Conservation (phyloP, 2,329 filamentous ascomycete genomes). For the Davidsoniella australis region DNA sequence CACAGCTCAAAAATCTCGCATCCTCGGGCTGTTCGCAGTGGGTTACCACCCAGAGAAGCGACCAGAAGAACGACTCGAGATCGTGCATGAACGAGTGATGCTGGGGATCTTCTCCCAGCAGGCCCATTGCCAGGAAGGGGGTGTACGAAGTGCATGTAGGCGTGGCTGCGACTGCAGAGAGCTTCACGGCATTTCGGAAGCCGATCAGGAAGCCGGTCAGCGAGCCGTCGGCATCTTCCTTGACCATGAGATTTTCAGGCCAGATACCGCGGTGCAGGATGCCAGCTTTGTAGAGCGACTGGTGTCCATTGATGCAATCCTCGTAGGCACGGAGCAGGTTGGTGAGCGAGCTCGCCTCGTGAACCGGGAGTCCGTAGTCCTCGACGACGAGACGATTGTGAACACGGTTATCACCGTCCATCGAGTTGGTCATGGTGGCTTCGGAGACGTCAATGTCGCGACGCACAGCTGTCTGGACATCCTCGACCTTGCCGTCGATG, state of each 20-base stretch:
- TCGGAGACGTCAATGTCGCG: background rate
- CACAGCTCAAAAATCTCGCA: too few species aligned
- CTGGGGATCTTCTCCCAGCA: background rate
- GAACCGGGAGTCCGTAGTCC: background rate
- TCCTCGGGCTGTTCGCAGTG: background rate
- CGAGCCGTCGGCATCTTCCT: background rate
- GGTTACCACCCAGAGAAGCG: background rate
- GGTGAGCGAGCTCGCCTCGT: background rate
- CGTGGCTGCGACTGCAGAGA: too few species aligned
- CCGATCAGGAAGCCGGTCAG: background rate
- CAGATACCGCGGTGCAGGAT: background rate
- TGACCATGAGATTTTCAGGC: background rate
- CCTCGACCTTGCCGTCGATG: background rate
- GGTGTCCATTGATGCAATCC: background rate
- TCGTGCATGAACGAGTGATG: background rate
- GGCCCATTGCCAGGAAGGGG: background rate
- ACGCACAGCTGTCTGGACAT: background rate
- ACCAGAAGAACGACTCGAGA: background rate
- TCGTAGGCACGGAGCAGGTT: background rate
- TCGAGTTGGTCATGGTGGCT: too few species aligned
- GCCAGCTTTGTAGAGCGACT: background rate
- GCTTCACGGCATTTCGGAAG: background rate
- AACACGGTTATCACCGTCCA: background rate
- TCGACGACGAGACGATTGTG: background rate
- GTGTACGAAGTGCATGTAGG: background rate